These are phyloP conservation scores for Leucaena leucocephala DNA, from an alignment of 306 rosid species.

Conservation along the genomic window DNA sequence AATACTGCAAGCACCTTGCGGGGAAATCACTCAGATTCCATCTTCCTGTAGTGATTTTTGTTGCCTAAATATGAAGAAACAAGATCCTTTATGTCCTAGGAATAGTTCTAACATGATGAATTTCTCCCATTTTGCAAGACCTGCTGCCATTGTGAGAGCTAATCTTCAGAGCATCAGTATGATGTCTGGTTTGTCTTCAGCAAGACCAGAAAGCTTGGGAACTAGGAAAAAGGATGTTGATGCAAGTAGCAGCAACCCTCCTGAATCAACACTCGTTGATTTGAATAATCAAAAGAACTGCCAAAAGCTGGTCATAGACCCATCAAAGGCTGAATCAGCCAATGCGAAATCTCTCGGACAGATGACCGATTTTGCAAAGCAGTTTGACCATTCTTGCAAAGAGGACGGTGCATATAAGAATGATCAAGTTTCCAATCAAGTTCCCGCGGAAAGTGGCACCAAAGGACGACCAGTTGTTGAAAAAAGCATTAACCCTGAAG, in stretches of 20 bases:
- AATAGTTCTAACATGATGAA: conserved; percentile 60
- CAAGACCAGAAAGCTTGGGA: conserved; percentile 44
- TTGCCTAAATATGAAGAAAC: conserved; percentile 51
- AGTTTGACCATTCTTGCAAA: conserved; percentile 46
- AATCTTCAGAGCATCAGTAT: conserved; percentile 60
- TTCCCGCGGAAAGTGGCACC: conserved; percentile 46
- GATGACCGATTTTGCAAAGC: conserved; percentile 44
- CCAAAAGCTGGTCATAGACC: no score
- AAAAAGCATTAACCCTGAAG: conserved; percentile 53
- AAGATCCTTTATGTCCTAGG: conserved; percentile 48
- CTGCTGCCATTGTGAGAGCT: conserved; percentile 68
- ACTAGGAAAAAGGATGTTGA: conserved; percentile 46
- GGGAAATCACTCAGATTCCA: conserved; percentile 50
- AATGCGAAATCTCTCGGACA: conserved; percentile 54
- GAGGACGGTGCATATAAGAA: conserved; percentile 46
- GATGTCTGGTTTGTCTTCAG: conserved; percentile 42
- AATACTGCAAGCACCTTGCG: conserved; percentile 36
- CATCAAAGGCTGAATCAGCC: not conserved
- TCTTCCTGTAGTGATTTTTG: conserved; percentile 53
- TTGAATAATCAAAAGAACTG: conserved; percentile 44
- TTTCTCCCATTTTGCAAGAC: conserved; percentile 89
- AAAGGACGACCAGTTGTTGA: conserved; percentile 54
- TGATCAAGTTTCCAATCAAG: conserved; percentile 47
- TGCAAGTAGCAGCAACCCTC: conserved; percentile 47
- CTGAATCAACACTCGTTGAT: conserved; percentile 45